Percentiles rank a stretch among this genome's conserved stretches.
Conservation (phyloP, 345 rosid genomes). For the Trapa bicornis region DNA sequence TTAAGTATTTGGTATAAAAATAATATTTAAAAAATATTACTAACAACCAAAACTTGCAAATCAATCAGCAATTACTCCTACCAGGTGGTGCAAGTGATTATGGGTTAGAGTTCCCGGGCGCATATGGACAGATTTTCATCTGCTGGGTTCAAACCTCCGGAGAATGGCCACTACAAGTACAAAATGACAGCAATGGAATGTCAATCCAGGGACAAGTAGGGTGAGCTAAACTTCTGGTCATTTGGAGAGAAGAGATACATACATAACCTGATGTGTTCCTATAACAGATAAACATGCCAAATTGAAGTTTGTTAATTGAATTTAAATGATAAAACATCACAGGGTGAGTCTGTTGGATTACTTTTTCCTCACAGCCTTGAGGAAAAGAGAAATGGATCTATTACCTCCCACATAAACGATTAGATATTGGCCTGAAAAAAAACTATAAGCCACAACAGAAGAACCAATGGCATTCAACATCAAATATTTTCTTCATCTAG, state of each 20-base stretch:
- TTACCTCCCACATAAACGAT: conserved; percentile 30
- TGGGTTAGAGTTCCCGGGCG: too few relatives aligned
- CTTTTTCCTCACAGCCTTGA: neutral
- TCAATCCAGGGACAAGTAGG: neutral
- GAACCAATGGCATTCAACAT: neutral
- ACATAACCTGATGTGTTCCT: neutral
- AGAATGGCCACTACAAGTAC: too few relatives aligned
- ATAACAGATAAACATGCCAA: neutral
- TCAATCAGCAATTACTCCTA: too few relatives aligned
- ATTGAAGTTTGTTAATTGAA: conserved; percentile 6
- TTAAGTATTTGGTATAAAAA: too few relatives aligned
- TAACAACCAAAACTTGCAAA: too few relatives aligned
- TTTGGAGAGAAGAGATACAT: neutral
- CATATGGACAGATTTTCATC: too few relatives aligned
- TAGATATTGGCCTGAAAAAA: conserved; percentile 16
- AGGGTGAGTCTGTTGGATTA: neutral
- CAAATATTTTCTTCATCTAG: neutral
- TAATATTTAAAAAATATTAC: too few relatives aligned
- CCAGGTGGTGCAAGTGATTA: too few relatives aligned
- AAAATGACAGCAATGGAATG: too few relatives aligned
- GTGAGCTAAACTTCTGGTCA: neutral
- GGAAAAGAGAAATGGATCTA: neutral
- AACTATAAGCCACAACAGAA: conserved; percentile 4
- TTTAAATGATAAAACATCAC: neutral
- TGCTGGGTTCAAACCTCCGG: too few relatives aligned